Base-by-base conservation (phyloP, 257 asterid genomes). In the Solanum chilense region DNA sequence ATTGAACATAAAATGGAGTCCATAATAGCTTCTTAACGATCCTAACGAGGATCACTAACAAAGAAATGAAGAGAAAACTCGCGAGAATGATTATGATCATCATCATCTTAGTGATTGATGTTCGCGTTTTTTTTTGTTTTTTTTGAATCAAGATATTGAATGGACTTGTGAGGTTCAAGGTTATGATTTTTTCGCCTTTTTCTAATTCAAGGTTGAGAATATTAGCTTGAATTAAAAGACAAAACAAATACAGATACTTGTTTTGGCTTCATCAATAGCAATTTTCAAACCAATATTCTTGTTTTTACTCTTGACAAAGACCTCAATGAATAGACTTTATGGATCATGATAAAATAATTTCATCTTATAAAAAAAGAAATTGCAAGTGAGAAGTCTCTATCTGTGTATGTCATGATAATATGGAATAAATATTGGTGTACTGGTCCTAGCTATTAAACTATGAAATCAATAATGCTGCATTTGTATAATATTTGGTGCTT, bases 1-100 rank as follows among this genome's bases (percentile, higher is more conserved):
- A 9, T 13, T 88, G 90, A 25, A 90, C 49, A 37, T 86, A 81
- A 70, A 92, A 64, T 16, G 95, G 97, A 58, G 82, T 88, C 86
- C 92, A 83, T 90, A 92, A 93, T 89, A 89, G 81, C 85, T 89
- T 93, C 64, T 90, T 85, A 4, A 93, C n/a, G 39, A 92, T 75
- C 86, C 87, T 82, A 78, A 87, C 3, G 3, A 89, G 85, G 41
- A 58, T 41, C 35, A 84, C n/a, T 41, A 90, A 77, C 85, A 90
- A 69, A 82, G 87, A 89, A 21, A 86, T 29, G 49, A 87, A 83
- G 42, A 92, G 58, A 88, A 80, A 29, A 89, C 66, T 75, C 6
- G 89, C 41, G 11, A 78, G 25, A 44, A 91, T 75, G 80, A 66
- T 62, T 9, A 84, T 62, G 27, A 83, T 83, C 20, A 58, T 6